Evolutionary conservation across 176 grass and related monocot species (phyloP), one percentile per base, ranked within the genome.

Genomic region (Phragmites australis): DNA sequence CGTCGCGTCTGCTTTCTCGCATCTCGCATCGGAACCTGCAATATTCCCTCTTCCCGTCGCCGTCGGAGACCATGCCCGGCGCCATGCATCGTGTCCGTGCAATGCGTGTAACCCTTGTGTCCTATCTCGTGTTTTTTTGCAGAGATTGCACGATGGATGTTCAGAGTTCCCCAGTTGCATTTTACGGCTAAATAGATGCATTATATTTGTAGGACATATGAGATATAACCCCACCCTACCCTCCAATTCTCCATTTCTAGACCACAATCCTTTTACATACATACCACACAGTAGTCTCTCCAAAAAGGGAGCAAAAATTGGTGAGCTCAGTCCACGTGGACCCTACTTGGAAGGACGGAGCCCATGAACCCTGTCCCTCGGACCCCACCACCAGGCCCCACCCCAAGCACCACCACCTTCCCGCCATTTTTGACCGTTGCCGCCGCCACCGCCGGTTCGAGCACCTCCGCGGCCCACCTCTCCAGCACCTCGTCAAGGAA

Each of bases 391-490:
- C 69, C 45, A 72, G 42, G 63, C 46, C 79, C 70, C 77, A 78
- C 19, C 16, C 89, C 86, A 42, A 88, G 9, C 5, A 67, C 44
- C 9, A 80, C 18, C 69, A 34, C 37, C 21, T 90, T 90, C 85
- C 92, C 94, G 85, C 89, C 87, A 68, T 87, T 85, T 75, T 65
- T 68, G 8, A 88, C 82, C 81, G 45, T 74, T 74, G 77, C 80
- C 81, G 78, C 59, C 77, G 74, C 59, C 34, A 5, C 61, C 75
- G 75, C 86, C 9, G 75, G 78, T 70, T 70, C 55, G 17, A 97
- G 90, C 82, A 97, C 83, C 63, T 94, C 92, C 50, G 51, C 87
- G 26, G 71, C 70, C 94, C 94, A 97, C n/a, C 75, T 85, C 50
- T 88, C 90, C 54, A 90, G 70, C 48, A 84, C 83, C 19, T 87